phyloP scores from a whole-genome alignment of 2,329 filamentous ascomycete genomes.

The Emericellopsis atlantica region DNA sequence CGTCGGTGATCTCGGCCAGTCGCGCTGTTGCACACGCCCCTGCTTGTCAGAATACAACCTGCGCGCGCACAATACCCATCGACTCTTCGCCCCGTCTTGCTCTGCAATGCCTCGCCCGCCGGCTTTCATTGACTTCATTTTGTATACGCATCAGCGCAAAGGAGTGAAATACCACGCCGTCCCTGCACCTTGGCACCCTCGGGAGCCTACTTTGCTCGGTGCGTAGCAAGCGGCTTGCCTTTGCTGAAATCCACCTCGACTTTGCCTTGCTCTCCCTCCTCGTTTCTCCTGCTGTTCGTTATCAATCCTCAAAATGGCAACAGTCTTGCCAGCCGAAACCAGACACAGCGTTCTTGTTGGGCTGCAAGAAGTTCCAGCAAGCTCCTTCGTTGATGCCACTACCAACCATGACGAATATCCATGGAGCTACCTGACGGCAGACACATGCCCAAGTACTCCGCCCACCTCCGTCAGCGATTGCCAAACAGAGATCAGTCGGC shows the following conservation, averaged over 20 bases:
- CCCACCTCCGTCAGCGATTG: conserved; percentile 2
- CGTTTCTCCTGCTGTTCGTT: neutral
- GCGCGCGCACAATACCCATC: no score
- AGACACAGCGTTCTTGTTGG: neutral
- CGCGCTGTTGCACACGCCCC: no score
- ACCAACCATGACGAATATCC: neutral
- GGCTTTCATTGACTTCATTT: no score
- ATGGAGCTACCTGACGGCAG: conserved; percentile 1
- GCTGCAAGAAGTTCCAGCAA: neutral
- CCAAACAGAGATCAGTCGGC: conserved; percentile 1
- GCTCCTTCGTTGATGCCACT: neutral
- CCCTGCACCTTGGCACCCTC: neutral
- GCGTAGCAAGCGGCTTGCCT: neutral
- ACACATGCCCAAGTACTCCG: conserved; percentile 3
- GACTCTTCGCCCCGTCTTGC: no score
- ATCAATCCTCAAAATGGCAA: neutral
- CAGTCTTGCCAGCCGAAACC: neutral
- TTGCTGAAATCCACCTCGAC: neutral
- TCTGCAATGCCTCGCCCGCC: no score
- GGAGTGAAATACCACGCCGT: neutral
- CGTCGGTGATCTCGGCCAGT: no score
- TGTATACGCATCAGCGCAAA: no score
- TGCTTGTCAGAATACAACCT: no score
- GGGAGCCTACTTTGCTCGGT: neutral
- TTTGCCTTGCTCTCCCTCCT: neutral